A percentile compares a stretch with the other conserved stretches of the same genome.
Evolutionary conservation across 2,329 filamentous ascomycete genomes (phyloP).

Genomic region (Lachnellula cervina): DNA sequence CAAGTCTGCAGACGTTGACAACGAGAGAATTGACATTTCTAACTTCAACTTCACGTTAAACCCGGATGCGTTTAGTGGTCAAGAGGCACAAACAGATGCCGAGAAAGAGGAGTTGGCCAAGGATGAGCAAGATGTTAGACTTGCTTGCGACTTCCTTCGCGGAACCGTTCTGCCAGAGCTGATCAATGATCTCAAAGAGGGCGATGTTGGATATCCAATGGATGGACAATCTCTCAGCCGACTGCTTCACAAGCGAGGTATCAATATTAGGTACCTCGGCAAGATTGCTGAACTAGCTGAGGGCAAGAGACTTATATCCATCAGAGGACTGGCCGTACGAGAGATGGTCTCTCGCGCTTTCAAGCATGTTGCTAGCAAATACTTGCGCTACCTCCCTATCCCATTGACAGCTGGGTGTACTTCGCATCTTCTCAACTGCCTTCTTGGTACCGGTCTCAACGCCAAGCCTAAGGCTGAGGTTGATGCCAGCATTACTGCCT

Average conservation of each 20-base stretch:
- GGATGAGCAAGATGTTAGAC: slow-evolving; percentile 85
- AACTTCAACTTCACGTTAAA: slow-evolving; percentile 87
- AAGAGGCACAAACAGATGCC: slow-evolving; percentile 80
- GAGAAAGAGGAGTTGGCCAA: slow-evolving; percentile 78
- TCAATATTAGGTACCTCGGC: slow-evolving; percentile 96
- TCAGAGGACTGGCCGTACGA: slow-evolving; percentile 73
- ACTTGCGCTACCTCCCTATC: slow-evolving; percentile 73
- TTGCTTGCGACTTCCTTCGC: slow-evolving; percentile 73
- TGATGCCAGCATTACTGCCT: slow-evolving; percentile 64
- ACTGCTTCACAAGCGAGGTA: slow-evolving; percentile 90
- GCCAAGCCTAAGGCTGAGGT: slow-evolving; percentile 71
- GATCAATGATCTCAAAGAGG: slow-evolving; percentile 80
- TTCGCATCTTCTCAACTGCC: slow-evolving; percentile 87
- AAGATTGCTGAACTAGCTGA: slow-evolving; percentile 68
- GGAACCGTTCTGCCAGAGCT: slow-evolving; percentile 78
- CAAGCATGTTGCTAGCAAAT: slow-evolving; percentile 81
- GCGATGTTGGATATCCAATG: slow-evolving; percentile 96
- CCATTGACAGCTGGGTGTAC: slow-evolving; percentile 76
- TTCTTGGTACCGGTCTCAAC: slow-evolving; percentile 75
- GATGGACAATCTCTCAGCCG: slow-evolving; percentile 88
- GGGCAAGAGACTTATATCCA: slow-evolving; percentile 67
- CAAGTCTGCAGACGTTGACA: slow-evolving; percentile 28
- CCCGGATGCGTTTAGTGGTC: slow-evolving; percentile 91
- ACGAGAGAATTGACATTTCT: slow-evolving; percentile 75
- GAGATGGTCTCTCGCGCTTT: slow-evolving; percentile 95